phyloP scores from a whole-genome alignment of 2,329 filamentous ascomycete species.

The Ascomycota sp. region DNA sequence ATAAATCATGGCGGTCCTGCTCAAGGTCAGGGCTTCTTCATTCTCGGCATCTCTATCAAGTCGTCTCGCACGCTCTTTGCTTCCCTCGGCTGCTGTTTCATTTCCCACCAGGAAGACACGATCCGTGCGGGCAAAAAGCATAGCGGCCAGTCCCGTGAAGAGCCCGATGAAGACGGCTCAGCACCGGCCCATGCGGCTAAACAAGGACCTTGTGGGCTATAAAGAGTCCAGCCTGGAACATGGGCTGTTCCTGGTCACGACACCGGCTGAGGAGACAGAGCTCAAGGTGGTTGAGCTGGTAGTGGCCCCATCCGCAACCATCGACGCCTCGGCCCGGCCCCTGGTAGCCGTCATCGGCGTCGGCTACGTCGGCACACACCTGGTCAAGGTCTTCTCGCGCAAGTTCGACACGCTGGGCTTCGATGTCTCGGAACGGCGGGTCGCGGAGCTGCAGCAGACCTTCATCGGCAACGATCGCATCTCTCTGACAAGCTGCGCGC shows the following conservation, averaged over 20 bases:
- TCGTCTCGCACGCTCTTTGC: neutral
- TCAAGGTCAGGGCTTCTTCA: too few species aligned
- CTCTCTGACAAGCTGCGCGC: constrained; percentile 17
- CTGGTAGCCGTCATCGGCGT: constrained; percentile 24
- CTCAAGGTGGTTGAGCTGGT: neutral
- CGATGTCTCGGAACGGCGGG: constrained; percentile 21
- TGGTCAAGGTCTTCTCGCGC: constrained; percentile 21
- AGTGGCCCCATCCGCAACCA: neutral
- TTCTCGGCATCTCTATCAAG: too few species aligned
- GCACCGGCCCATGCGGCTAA: neutral
- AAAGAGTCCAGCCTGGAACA: neutral
- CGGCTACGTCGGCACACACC: constrained; percentile 30
- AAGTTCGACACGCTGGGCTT: constrained; percentile 24
- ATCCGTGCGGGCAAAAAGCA: neutral
- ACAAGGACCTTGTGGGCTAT: neutral
- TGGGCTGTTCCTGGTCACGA: neutral
- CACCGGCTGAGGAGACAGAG: neutral
- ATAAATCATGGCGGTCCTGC: too few species aligned
- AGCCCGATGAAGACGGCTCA: neutral
- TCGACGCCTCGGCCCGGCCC: neutral
- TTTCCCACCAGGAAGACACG: neutral
- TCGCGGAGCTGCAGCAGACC: constrained; percentile 12
- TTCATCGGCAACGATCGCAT: constrained; percentile 10
- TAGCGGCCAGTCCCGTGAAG: neutral
- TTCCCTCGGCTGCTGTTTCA: neutral